These are phyloP conservation scores for Neonectria magnoliae DNA, from an alignment of 2,329 filamentous ascomycete species.

Conservation along the genomic window DNA sequence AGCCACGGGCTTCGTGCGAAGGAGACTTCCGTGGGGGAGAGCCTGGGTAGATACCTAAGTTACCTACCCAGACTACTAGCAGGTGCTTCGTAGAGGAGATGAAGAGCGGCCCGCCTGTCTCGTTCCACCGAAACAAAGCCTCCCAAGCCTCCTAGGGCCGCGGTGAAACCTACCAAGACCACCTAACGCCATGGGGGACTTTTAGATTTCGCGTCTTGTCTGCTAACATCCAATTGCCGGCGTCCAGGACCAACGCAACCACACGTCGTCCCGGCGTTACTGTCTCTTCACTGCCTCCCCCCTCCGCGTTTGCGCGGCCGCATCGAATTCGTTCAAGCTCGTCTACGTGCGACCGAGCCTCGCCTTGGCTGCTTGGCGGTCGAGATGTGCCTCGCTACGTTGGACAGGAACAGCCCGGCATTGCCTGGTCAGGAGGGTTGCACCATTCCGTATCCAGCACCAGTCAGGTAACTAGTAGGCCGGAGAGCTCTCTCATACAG, in stretches of 20 bases:
- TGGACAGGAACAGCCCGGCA: neutral
- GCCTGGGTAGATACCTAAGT: no score
- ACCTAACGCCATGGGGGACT: neutral
- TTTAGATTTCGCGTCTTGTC: slow-evolving; percentile 1
- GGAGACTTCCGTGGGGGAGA: neutral
- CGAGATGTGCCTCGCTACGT: neutral
- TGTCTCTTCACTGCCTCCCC: neutral
- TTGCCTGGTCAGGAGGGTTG: slow-evolving; percentile 1
- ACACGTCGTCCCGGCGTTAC: slow-evolving; percentile 8
- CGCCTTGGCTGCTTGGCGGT: neutral
- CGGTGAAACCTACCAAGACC: neutral
- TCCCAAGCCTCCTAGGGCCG: neutral
- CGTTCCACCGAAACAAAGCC: neutral
- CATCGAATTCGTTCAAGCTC: slow-evolving; percentile 8
- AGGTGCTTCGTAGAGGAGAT: neutral
- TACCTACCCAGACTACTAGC: no score
- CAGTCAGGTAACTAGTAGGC: neutral
- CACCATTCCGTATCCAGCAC: slow-evolving; percentile 2
- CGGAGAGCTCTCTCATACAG: neutral
- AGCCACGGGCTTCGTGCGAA: slow-evolving; percentile 12
- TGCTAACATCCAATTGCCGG: slow-evolving; percentile 5
- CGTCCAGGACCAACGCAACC: slow-evolving; percentile 2
- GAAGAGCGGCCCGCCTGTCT: neutral
- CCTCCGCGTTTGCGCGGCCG: slow-evolving; percentile 10
- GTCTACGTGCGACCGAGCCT: slow-evolving; percentile 14